A percentile compares a stretch with the other conserved stretches of the same genome.
phyloP scores from a whole-genome alignment of 192 early-diverging fungal genomes.

The Coemansia sp. region DNA sequence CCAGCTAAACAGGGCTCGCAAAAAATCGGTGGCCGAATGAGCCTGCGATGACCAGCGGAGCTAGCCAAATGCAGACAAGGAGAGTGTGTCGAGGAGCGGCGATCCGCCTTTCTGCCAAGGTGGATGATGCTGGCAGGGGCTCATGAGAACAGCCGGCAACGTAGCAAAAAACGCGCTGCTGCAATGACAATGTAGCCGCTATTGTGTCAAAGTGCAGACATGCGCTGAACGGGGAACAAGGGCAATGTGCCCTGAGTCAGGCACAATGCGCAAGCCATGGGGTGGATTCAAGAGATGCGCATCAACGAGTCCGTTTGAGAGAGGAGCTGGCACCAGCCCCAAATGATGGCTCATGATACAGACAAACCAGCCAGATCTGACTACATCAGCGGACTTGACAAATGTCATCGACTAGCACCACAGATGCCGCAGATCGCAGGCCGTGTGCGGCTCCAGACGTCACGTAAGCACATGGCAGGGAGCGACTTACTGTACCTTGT shows the following conservation, averaged over 20 bases:
- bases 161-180: not conserved
- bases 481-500: not conserved
- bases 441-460: not conserved
- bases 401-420: not conserved
- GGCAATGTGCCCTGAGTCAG: not conserved
- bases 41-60: not conserved
- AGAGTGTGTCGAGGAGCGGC: not conserved
- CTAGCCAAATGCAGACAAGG: too few species aligned
- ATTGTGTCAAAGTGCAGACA: not conserved
- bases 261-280: not conserved
- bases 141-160: not conserved
- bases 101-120: not conserved
- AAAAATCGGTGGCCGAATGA: not conserved
- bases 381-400: not conserved
- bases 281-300: not conserved
- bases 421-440: not conserved
- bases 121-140: not conserved
- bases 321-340: not conserved
- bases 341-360: slow-evolving; percentile 1
- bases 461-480: not conserved
- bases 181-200: not conserved
- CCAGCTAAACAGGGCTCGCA: not conserved
- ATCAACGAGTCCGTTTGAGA: not conserved
- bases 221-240: slow-evolving; percentile 1
- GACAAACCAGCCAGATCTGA: not conserved